These are phyloP conservation scores for Juglanconis juglandina DNA, from an alignment of 2,329 filamentous ascomycete genomes.

Conservation along the genomic window DNA sequence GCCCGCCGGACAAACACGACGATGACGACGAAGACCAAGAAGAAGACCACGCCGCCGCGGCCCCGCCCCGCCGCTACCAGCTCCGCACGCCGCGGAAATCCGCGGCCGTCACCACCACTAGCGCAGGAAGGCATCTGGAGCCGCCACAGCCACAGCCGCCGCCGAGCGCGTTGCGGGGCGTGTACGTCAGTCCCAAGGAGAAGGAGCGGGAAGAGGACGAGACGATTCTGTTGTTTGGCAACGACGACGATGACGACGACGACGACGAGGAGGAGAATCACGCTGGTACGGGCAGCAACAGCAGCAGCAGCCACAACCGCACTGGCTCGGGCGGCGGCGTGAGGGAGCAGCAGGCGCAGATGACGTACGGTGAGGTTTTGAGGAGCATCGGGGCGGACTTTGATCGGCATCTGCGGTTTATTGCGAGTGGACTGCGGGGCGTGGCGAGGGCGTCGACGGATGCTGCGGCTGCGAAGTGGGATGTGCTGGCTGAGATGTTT, in stretches of 20 bases:
- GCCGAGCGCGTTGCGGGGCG: slow-evolving; percentile 17
- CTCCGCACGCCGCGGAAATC: slow-evolving; percentile 7
- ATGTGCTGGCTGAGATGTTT: slow-evolving; percentile 76
- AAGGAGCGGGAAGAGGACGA: slow-evolving; percentile 25
- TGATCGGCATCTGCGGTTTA: slow-evolving; percentile 64
- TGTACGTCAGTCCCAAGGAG: slow-evolving; percentile 26
- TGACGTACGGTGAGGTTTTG: slow-evolving; percentile 52
- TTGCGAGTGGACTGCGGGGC: slow-evolving; percentile 68
- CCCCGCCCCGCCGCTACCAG: neutral
- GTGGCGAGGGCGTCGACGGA: slow-evolving; percentile 72
- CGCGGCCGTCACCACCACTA: slow-evolving; percentile 7
- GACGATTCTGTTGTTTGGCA: slow-evolving; percentile 20
- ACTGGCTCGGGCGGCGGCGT: neutral
- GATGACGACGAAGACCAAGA: slow-evolving; percentile 30
- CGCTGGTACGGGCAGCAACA: neutral
- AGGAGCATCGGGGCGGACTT: slow-evolving; percentile 59
- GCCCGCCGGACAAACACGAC: neutral
- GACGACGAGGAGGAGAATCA: slow-evolving; percentile 30
- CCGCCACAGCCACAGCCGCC: slow-evolving; percentile 26
- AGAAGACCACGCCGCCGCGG: slow-evolving; percentile 4
- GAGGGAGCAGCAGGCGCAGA: slow-evolving; percentile 17
- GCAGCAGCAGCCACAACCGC: neutral
- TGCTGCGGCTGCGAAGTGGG: slow-evolving; percentile 61
- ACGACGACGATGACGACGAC: slow-evolving; percentile 31
- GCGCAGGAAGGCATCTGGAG: slow-evolving; percentile 20